Conservation (phyloP, 2,329 filamentous ascomycete species). For the Stachybotrys elegans region DNA sequence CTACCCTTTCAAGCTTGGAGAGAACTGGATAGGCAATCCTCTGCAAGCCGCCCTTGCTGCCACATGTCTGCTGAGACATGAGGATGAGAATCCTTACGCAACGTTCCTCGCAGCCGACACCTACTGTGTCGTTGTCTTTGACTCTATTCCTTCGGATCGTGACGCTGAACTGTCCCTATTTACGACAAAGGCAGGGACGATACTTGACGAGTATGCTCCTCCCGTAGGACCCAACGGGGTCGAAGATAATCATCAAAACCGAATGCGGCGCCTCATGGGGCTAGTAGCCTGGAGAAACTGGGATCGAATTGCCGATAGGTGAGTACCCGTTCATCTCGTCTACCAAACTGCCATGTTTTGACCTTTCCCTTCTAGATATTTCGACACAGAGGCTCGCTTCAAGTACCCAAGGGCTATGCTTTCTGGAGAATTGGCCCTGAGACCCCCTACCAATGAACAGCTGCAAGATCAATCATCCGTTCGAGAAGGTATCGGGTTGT, state of each 20-base stretch:
- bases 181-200: background rate
- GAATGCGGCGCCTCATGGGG: constrained; percentile 12
- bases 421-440: no score
- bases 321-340: background rate
- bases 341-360: background rate
- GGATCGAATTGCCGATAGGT: constrained; percentile 17
- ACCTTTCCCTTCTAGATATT: no score
- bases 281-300: constrained; percentile 19
- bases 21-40: constrained; percentile 11
- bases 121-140: no score
- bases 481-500: background rate
- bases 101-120: constrained; percentile 16
- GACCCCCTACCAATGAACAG: no score
- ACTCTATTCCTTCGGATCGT: no score
- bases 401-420: no score
- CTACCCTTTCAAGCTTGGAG: constrained; percentile 12
- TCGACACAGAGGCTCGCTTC: no score
- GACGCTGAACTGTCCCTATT: no score
- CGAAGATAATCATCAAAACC: background rate
- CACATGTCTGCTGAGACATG: constrained; percentile 13
- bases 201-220: constrained; percentile 15
- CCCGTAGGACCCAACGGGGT: background rate
- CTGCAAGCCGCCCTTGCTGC: constrained; percentile 5
- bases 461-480: background rate
- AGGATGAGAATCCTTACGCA: constrained; percentile 18